Base-by-base conservation (phyloP, 495 filamentous ascomycete species). In the Tuber borchii region DNA sequence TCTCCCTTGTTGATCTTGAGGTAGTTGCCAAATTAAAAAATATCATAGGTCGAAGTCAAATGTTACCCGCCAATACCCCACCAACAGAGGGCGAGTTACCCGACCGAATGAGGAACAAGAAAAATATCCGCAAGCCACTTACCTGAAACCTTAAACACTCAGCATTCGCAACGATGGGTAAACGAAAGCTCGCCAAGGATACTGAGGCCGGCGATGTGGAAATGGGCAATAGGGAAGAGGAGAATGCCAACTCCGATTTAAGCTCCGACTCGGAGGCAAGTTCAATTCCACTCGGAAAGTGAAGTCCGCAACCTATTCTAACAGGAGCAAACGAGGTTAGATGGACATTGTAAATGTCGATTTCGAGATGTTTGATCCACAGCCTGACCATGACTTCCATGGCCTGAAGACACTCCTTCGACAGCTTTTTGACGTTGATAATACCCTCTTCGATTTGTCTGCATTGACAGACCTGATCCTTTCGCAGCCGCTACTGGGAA, bases 331-430 rank as follows among this genome's bases (percentile, higher is more conserved):
- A 70, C 71, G 81, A 71, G 72, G 31, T 51, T 71, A 96, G 93
- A 89, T 91, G 79, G 91, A 96, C 84, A 92, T 95, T 84, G 89
- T 99, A 76, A 92, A 97, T 84, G 93, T 97, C 39, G 95, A 97
- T 70, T 99, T 99, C 84, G 96, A 98, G 85, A 97, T 92, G 90
- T 98, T 98, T 86, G 95, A 97, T 86, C 95, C 94, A 76, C 91
- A 97, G 80, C 87, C 92, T 8, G 88, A 91, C 26, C 88, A 95
- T 80, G 96, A 99, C 83, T 98, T 98, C 84, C 94, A 98, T 84
- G 96, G 96, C 46, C 86, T 97, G 78, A 97, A 97, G 84, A 91
- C 89, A 39, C 90, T 99, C 12, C 86, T 97, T 42, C 92, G 94
- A 42, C 95, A 98, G 83, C 88, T 99, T n/a, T 90, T 99, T 84